These are phyloP conservation scores for Coelastrella sp. DNA, from an alignment of 139 green algal species.

Conservation along the genomic window DNA sequence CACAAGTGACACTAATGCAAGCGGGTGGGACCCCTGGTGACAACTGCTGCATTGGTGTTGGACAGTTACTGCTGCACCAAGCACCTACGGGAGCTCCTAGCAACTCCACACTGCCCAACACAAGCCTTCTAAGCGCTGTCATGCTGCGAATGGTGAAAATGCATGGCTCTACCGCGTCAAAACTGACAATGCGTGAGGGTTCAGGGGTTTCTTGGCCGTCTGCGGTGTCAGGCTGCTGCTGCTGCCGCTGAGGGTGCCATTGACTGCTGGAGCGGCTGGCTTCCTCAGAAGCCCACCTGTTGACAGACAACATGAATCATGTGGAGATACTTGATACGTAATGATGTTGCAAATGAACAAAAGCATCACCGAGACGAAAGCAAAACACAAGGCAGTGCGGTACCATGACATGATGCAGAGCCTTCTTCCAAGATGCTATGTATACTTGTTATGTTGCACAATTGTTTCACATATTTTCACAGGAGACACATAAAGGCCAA, in stretches of 20 bases:
- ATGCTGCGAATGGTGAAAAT: constrained; percentile 52
- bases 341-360: too few species aligned
- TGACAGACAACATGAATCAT: background rate
- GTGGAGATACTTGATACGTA: too few species aligned
- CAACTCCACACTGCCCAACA: constrained; percentile 64
- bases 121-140: constrained; percentile 51
- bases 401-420: too few species aligned
- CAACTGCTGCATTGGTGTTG: background rate
- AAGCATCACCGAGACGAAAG: too few species aligned
- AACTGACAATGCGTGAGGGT: constrained; percentile 20
- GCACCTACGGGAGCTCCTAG: constrained; percentile 66
- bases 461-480: too few species aligned
- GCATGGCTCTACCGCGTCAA: constrained; percentile 49
- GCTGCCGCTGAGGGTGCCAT: background rate
- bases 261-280: constrained; percentile 32
- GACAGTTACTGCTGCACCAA: constrained; percentile 55
- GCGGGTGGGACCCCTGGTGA: background rate
- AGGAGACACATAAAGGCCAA: too few species aligned
- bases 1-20: background rate
- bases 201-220: constrained; percentile 26
- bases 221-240: background rate
- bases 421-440: too few species aligned
- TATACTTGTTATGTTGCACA: too few species aligned
- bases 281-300: constrained; percentile 12
- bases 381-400: too few species aligned